A percentile compares a stretch with the other conserved stretches of the same genome.
phyloP scores from a whole-genome alignment of 2,329 filamentous ascomycete species.

The Sclerotinia sclerotiorum region DNA sequence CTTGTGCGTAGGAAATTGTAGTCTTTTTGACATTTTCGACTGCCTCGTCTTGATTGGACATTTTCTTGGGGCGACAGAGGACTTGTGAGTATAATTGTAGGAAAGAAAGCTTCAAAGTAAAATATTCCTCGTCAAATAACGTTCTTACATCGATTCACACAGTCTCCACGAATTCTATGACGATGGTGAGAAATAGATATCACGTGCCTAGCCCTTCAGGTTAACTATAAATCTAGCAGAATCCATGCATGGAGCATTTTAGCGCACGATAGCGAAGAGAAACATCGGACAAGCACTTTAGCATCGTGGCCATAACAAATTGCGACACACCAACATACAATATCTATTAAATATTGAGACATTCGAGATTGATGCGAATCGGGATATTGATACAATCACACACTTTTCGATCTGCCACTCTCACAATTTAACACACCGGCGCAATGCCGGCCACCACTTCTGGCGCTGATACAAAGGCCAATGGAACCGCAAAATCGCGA shows the following conservation, averaged over 20 bases:
- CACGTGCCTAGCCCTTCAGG: slow-evolving; percentile 7
- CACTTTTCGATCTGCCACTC: slow-evolving; percentile 3
- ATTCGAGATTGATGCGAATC: not conserved
- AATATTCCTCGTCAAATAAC: not conserved
- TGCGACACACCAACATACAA: slow-evolving; percentile 8
- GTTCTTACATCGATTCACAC: not conserved
- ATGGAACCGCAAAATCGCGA: slow-evolving; percentile 44
- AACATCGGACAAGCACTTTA: slow-evolving; percentile 12
- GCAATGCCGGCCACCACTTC: slow-evolving; percentile 45
- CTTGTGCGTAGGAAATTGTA: slow-evolving; percentile 47
- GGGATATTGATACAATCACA: not conserved
- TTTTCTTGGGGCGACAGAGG: slow-evolving; percentile 11
- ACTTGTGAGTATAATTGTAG: not conserved
- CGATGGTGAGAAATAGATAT: not conserved
- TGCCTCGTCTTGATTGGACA: slow-evolving; percentile 33
- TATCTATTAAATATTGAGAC: not conserved
- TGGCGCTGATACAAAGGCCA: slow-evolving; percentile 43
- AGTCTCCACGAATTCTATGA: not conserved
- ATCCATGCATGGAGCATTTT: slow-evolving; percentile 15
- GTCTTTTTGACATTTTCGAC: slow-evolving; percentile 42
- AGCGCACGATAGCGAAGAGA: slow-evolving; percentile 22
- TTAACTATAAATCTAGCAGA: not conserved
- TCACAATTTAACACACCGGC: slow-evolving; percentile 16
- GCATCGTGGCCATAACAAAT: slow-evolving; percentile 29
- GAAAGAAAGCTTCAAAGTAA: not conserved